Conservation (phyloP, 2,329 filamentous ascomycete species). For the Aphanoascus verrucosus region DNA sequence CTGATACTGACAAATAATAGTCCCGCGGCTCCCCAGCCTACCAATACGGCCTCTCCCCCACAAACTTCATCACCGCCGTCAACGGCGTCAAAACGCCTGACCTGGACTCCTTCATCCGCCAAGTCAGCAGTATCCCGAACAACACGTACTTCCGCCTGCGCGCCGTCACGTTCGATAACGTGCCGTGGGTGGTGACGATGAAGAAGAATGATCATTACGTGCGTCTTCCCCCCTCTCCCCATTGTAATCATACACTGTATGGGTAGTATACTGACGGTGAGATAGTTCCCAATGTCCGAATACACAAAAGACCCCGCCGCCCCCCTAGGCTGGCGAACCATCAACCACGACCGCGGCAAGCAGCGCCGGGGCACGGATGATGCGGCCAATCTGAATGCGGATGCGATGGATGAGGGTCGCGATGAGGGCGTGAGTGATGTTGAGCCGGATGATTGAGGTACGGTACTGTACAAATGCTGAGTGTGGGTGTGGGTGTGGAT, state of each 20-base stretch:
- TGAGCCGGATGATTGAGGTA: conserved; percentile 31
- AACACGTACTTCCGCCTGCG: conserved; percentile 97
- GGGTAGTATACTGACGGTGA: too few species aligned
- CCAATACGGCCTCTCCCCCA: conserved; percentile 85
- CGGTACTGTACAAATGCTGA: too few species aligned
- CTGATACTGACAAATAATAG: conserved; percentile 18
- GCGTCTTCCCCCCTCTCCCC: conserved; percentile 18
- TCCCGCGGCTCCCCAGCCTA: conserved; percentile 74
- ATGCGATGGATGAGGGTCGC: conserved; percentile 37
- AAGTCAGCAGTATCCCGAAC: conserved; percentile 79
- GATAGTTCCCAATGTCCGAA: conserved; percentile 53
- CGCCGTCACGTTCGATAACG: conserved; percentile 96
- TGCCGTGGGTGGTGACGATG: conserved; percentile 99
- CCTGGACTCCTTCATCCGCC: conserved; percentile 65
- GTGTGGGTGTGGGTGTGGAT: too few species aligned
- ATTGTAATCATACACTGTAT: not conserved
- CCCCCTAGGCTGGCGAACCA: conserved; percentile 47
- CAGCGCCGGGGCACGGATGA: conserved; percentile 29
- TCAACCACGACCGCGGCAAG: conserved; percentile 43
- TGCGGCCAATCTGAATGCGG: conserved; percentile 35
- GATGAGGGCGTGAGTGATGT: conserved; percentile 29
- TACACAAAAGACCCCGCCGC: conserved; percentile 48
- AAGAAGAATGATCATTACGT: conserved; percentile 98
- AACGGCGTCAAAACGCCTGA: conserved; percentile 80
- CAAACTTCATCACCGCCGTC: conserved; percentile 94